phyloP scores from a whole-genome alignment of 495 filamentous ascomycete genomes.

The Xylaria acuta region DNA sequence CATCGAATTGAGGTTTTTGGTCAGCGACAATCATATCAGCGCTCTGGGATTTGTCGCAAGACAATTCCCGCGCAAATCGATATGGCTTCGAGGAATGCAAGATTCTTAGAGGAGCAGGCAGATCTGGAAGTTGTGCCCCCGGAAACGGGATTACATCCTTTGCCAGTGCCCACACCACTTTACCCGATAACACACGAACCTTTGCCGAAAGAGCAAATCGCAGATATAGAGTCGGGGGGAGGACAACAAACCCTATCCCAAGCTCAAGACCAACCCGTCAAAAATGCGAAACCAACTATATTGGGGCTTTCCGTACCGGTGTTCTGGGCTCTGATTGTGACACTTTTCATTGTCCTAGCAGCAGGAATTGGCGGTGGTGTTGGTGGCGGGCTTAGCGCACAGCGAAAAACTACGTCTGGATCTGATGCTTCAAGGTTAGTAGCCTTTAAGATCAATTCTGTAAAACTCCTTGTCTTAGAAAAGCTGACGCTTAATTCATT shows the following conservation, averaged over 20 bases:
- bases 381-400: constrained; percentile 37
- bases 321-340: constrained; percentile 42
- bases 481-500: constrained; percentile 23
- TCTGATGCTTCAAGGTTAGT: constrained; percentile 27
- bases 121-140: constrained; percentile 35
- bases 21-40: neutral
- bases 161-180: constrained; percentile 22
- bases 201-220: constrained; percentile 2
- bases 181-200: constrained; percentile 17
- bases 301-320: constrained; percentile 41
- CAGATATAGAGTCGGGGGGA: constrained; percentile 13
- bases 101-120: constrained; percentile 8
- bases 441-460: neutral
- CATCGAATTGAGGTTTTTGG: neutral
- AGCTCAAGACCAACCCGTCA: constrained; percentile 10
- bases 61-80: neutral
- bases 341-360: constrained; percentile 39
- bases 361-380: constrained; percentile 44
- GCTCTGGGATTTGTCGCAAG: neutral
- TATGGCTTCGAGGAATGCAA: constrained; percentile 11
- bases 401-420: constrained; percentile 17
- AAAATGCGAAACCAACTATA: constrained; percentile 11
- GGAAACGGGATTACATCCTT: constrained; percentile 33
- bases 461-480: neutral
- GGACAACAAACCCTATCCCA: constrained; percentile 22